phyloP scores from a whole-genome alignment of 2,329 filamentous ascomycete genomes.

The Decorospora gaudefroyi region DNA sequence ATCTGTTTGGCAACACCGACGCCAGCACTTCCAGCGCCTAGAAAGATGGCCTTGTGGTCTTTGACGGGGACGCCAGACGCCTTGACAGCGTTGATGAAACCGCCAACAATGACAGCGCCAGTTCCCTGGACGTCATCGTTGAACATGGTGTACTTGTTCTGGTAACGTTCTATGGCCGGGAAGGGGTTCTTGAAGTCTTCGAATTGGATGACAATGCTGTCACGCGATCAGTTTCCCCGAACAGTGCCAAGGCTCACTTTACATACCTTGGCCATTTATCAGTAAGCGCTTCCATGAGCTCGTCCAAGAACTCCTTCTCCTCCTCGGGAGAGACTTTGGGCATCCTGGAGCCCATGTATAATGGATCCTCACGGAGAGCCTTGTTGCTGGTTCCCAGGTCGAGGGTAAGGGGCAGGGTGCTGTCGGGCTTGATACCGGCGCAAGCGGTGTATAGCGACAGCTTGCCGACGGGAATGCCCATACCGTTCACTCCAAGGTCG shows the following conservation, averaged over 20 bases:
- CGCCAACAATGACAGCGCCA: slow-evolving; percentile 89
- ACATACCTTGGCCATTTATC: slow-evolving; percentile 72
- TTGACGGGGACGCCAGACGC: slow-evolving; percentile 81
- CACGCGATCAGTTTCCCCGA: slow-evolving; percentile 39
- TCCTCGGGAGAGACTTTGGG: slow-evolving; percentile 77
- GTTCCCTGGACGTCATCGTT: slow-evolving; percentile 99
- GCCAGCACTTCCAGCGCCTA: slow-evolving; percentile 93
- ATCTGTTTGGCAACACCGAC: slow-evolving; percentile 98
- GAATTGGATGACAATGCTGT: slow-evolving; percentile 80
- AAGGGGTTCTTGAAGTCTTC: slow-evolving; percentile 99
- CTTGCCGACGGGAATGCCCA: slow-evolving; percentile 98
- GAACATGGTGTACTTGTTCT: slow-evolving; percentile 89
- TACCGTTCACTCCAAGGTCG: slow-evolving; percentile 94
- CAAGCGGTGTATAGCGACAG: slow-evolving; percentile 92
- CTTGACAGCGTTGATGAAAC: slow-evolving; percentile 76
- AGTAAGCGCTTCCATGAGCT: slow-evolving; percentile 90
- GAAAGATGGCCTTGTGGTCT: slow-evolving; percentile 93
- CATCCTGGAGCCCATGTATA: slow-evolving; percentile 88
- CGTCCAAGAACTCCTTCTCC: slow-evolving; percentile 91
- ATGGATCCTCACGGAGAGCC: slow-evolving; percentile 71
- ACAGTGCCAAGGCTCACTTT: slow-evolving; percentile 6
- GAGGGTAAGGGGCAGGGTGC: slow-evolving; percentile 64
- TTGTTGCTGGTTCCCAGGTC: slow-evolving; percentile 69
- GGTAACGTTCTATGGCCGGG: slow-evolving; percentile 87
- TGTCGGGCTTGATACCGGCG: slow-evolving; percentile 85